Base-by-base conservation (phyloP, 2,329 filamentous ascomycete species). In the Zasmidium cellare region DNA sequence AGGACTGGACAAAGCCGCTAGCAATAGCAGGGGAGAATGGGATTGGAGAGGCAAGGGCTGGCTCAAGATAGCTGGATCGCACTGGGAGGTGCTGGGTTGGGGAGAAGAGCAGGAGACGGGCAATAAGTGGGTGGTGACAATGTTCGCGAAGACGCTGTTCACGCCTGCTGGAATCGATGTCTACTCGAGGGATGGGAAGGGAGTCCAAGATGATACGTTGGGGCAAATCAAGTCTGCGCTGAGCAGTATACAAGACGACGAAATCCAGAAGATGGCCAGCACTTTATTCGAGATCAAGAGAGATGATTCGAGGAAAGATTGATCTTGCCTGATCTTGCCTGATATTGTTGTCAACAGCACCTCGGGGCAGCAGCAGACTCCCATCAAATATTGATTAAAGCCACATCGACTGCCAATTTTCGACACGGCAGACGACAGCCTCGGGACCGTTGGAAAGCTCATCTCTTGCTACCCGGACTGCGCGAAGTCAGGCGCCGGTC, bases 21-120 rank as follows among this genome's bases (percentile, higher is more conserved):
- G 67, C 3, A 58, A 64, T 3, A 47, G 66, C 16, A 66, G 68
- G 48, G 79, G 74, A 23, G 77, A 76, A 31, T 90, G 89, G 86
- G 81, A 88, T 67, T 96, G 91, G 91, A 80, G 89, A 48, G 91
- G 91, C 9, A 90, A 86, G 68, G 89, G 90, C 9, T 84, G 82
- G 83, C 75, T 96, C 60, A 83, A 82, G 71, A 86, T 93, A 64
- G 88, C 89, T 23, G 82, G 80, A 16, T 87, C 84, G 47, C 86
- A 91, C 69, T 96, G 91, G 91, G 90, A 96, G 79, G 77, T 94
- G 1, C 74, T 96, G 18, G 90, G 88, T 2, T 92, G 85, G 80
- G 90, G 90, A 3, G 82, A 87, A 69, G 75, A 77, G 20, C 71
- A 75, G 53, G 58, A 55, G 9, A 66, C 60, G 11, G 63, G 63